Evolutionary conservation across 352 stramenopile genomes (phyloP), one percentile per base, ranked within the genome.

Genomic region (Pilasporangium apinafurcum): DNA sequence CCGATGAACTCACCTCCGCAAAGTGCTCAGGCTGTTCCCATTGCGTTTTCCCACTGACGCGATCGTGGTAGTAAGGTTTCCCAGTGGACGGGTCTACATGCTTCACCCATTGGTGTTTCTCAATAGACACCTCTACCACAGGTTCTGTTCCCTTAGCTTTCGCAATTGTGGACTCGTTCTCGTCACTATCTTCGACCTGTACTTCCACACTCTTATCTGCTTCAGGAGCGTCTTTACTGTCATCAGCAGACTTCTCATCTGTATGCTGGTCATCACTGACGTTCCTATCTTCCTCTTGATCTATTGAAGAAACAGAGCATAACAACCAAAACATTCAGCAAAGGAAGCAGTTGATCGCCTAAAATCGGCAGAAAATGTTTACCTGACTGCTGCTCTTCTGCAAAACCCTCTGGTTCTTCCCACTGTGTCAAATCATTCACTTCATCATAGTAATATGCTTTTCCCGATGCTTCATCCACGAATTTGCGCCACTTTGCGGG

Each of bases 61-160:
- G 55, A 53, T 92, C 68, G 43, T 82, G 66, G 47, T 73, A 93
- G 45, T 92, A 93, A 20, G 82, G 67, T 16, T 89, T 89, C 3
- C 72, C 74, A 24, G 57, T 83, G 5, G 63, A 30, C 33, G 44
- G 50, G 38, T 93, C 82, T n/a, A 92, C 29, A 40, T 86, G 76
- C 51, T 86, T 86, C 13, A 83, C 53, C 82, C 82, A 93, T 12
- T 69, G 54, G 9, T 45, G 4, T 30, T 37, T 39, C 44, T 24
- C 8, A 39, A 30, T 8, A 14, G 38, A 7, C 0, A 17, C 18
- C 14, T 47, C 36, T 4, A 48, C 26, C 26, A 14, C 24, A 25
- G 32, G 10, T 13, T 26, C 6, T 37, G 18, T 44, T 5, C 26
- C 14, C 17, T 53, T 10, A 32, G 31, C 14, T 7, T 14, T 17